Evolutionary conservation across 2,329 filamentous ascomycete species (phyloP), one percentile per base, ranked within the genome.

Genomic region (Microcyclospora pomicola): DNA sequence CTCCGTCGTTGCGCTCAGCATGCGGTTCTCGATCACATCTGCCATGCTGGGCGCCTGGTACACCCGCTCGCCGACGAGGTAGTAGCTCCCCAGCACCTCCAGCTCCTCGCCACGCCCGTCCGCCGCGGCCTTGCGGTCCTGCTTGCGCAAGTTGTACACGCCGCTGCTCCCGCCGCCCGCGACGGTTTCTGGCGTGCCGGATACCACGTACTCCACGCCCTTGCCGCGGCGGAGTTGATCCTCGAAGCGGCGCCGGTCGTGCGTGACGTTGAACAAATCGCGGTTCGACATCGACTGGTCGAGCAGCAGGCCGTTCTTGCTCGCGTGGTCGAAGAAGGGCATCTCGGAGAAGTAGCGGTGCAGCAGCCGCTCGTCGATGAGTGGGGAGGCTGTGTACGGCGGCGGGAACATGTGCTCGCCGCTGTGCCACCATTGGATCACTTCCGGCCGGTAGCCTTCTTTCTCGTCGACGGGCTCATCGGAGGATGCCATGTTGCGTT

Each of bases 311-410:
- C 69, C 68, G 57, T 79, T 79, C 55, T 77, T 77, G 42, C 69
- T 74, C 11, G 64, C 68, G 15, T 61, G 58, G 43, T 79, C 75
- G 55, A 75, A 77, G 62, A 76, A 79, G n/a, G 72, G 72, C 2
- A 72, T 75, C 47, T 71, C 64, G 40, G 65, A 64, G 52, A 80
- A 76, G 56, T 79, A 79, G 51, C 71, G 73, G 38, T 77, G 66
- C 32, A 79, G 49, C 40, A 58, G 48, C 42, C 55, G 47, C 65
- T 73, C 55, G 42, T 54, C 48, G 49, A 55, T 56, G 19, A 24
- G 19, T 7, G 19, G 19, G 7, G 19, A 24, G 24, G 43, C 44
- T 38, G 12, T 15, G 24, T 33, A 31, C 6, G 14, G 32, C 9
- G 38, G 39, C 13, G 16, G 16, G 16, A 40, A 37, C 12, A 34